Conservation (phyloP, 2,329 filamentous ascomycete species). For the Zalaria obscura region DNA sequence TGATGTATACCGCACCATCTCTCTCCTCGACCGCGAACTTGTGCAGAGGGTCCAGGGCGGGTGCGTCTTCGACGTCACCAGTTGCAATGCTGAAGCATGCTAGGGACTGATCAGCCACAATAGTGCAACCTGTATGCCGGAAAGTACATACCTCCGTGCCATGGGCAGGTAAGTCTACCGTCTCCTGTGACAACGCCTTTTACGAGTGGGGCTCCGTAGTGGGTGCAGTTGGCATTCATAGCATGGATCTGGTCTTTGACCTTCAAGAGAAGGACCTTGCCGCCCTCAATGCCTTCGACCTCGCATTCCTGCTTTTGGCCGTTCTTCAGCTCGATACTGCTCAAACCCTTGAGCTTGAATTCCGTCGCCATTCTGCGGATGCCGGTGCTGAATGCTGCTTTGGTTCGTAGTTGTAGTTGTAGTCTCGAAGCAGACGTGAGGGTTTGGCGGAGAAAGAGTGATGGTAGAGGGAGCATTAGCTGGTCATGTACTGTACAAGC, state of each 20-base stretch:
- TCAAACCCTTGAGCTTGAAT: constrained; percentile 58
- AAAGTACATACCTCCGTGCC: constrained; percentile 69
- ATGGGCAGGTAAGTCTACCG: constrained; percentile 81
- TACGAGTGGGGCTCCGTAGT: constrained; percentile 82
- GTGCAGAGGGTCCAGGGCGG: constrained; percentile 72
- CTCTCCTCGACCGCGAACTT: constrained; percentile 71
- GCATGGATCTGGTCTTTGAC: constrained; percentile 64
- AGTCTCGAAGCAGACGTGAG: not conserved
- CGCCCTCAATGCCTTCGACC: constrained; percentile 74
- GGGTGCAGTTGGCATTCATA: constrained; percentile 68
- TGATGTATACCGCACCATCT: constrained; percentile 72
- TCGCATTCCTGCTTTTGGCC: constrained; percentile 81
- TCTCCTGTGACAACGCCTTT: constrained; percentile 73
- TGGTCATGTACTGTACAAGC: no score
- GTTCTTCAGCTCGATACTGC: constrained; percentile 58
- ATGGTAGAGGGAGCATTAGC: not conserved
- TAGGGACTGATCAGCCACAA: constrained; percentile 47
- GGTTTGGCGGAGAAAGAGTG: not conserved
- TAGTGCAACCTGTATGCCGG: not conserved
- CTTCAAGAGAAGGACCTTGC: constrained; percentile 78
- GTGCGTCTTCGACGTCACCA: constrained; percentile 90
- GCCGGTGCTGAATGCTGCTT: constrained; percentile 9
- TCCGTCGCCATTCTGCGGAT: constrained; percentile 28
- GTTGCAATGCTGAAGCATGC: constrained; percentile 86
- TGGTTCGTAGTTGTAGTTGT: not conserved